Conservation (phyloP, 306 rosid species). For the Gynostemma pentaphyllum region DNA sequence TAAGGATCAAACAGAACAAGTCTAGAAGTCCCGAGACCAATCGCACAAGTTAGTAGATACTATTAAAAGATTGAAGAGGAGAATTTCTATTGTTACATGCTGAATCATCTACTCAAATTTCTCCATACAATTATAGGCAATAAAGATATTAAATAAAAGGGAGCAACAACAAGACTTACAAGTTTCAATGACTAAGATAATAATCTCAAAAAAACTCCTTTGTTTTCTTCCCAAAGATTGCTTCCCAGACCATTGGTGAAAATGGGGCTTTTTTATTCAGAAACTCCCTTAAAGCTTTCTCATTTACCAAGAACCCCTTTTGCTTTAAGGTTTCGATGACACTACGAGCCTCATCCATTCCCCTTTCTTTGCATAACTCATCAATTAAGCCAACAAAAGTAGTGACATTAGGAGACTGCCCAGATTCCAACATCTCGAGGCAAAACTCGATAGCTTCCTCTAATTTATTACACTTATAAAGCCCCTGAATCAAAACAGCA, state of each 20-base stretch:
- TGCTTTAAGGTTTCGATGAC: conserved; percentile 40
- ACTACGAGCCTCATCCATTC: conserved; percentile 48
- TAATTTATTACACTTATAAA: conserved; percentile 33
- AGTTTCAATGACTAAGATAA: neutral
- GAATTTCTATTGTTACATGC: neutral
- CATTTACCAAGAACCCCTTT: conserved; percentile 56
- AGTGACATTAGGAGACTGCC: conserved; percentile 61
- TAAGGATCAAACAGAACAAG: too few species aligned
- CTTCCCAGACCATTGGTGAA: conserved; percentile 57
- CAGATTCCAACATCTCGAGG: conserved; percentile 74
- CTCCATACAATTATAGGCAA: neutral
- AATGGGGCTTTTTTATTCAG: conserved; percentile 57
- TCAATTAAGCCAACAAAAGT: conserved; percentile 65
- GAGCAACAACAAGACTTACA: conserved; percentile 12
- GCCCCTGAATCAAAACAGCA: conserved; percentile 59
- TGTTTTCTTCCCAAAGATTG: conserved; percentile 55
- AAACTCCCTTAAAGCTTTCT: conserved; percentile 59
- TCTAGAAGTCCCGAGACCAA: too few species aligned
- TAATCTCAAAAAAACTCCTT: conserved; percentile 34
- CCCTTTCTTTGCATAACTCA: conserved; percentile 47
- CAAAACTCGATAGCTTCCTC: conserved; percentile 58
- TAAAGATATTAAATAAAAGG: neutral
- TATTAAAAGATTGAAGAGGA: neutral
- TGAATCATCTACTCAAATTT: neutral
- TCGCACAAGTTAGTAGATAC: neutral